A percentile compares a stretch with the other conserved stretches of the same genome.
phyloP scores from a whole-genome alignment of 2,329 filamentous ascomycete genomes.

The Hymenoscyphus albidus region DNA sequence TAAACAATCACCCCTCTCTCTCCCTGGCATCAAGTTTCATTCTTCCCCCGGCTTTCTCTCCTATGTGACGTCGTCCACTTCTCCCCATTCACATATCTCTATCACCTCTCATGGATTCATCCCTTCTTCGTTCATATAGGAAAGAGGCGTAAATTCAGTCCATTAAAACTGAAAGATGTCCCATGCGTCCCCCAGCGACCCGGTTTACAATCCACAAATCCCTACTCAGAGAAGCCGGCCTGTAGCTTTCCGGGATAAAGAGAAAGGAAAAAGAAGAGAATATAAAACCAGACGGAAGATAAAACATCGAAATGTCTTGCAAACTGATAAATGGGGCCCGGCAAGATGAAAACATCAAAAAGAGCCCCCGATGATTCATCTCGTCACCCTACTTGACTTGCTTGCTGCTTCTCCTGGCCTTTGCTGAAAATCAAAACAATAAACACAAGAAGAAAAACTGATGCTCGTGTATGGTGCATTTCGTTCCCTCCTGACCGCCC shows the following conservation, averaged over 20 bases:
- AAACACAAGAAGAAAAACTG: not conserved
- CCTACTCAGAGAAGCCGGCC: not conserved
- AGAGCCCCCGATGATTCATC: not conserved
- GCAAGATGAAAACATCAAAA: not conserved
- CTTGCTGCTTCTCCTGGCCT: not conserved
- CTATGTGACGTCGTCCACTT: not conserved
- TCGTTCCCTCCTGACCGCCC: not conserved
- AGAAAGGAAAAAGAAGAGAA: not conserved
- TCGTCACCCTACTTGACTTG: slow-evolving; percentile 1
- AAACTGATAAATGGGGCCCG: slow-evolving; percentile 1
- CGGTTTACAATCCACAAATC: slow-evolving; percentile 3
- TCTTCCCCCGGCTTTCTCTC: not conserved
- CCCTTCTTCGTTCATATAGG: not conserved
- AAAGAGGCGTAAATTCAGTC: not conserved
- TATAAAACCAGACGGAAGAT: not conserved
- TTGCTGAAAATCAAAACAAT: not conserved
- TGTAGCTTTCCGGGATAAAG: not conserved
- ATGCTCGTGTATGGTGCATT: slow-evolving; percentile 2
- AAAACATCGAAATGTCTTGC: not conserved
- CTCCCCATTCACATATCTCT: not conserved
- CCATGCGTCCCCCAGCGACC: not conserved
- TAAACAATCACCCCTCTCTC: not conserved
- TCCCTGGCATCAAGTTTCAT: not conserved
- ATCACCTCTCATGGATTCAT: not conserved
- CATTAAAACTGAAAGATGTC: not conserved